Percentiles rank a stretch among this genome's conserved stretches.
phyloP scores from a whole-genome alignment of 768 basidiomycete genomes.

The Mycena olivaceomarginata region DNA sequence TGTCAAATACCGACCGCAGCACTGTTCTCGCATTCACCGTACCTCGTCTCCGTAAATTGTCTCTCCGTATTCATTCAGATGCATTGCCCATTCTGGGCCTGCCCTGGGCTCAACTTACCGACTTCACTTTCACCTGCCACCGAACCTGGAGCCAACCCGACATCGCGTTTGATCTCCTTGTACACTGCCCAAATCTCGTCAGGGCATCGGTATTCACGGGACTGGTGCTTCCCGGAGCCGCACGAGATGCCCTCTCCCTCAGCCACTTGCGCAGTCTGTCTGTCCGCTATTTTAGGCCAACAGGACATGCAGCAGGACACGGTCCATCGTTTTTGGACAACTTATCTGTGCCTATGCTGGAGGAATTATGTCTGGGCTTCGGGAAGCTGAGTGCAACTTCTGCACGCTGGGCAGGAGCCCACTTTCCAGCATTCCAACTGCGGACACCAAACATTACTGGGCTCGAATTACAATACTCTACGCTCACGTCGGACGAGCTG shows the following conservation, averaged over 20 bases:
- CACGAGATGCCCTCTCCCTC: neutral
- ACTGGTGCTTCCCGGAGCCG: neutral
- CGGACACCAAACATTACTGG: slow-evolving; percentile 1
- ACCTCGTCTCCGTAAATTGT: too few species aligned
- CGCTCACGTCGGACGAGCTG: neutral
- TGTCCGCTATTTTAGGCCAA: too few species aligned
- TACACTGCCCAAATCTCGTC: neutral
- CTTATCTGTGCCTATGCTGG: neutral
- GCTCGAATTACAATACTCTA: neutral
- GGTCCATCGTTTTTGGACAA: neutral
- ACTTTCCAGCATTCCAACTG: slow-evolving; percentile 2
- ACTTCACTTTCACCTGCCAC: too few species aligned
- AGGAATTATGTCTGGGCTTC: neutral
- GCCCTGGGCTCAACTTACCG: too few species aligned
- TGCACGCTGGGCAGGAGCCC: neutral
- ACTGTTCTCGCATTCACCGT: too few species aligned
- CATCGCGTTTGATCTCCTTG: neutral
- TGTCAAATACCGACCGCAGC: too few species aligned
- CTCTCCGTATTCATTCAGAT: too few species aligned
- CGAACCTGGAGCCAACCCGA: neutral
- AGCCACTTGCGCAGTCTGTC: neutral
- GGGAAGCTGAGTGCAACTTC: too few species aligned
- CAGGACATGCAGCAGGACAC: too few species aligned
- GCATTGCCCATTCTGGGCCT: too few species aligned
- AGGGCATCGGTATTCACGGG: neutral